Evolutionary conservation across 768 basidiomycete species (phyloP).

Genomic region (Mrakia blollopis): DNA sequence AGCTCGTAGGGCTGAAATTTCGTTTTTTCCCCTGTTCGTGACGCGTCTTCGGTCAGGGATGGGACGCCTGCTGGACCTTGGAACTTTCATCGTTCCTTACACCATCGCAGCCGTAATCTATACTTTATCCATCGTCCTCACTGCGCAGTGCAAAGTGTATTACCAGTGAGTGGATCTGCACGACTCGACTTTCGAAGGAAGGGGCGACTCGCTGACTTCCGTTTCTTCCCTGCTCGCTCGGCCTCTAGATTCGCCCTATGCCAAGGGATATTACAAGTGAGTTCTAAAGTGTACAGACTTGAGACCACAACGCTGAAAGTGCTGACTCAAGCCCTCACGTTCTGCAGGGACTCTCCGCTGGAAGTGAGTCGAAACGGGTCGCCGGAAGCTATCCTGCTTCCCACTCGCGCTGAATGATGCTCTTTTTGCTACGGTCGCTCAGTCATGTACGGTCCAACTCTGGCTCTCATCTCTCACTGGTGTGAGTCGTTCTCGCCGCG

Average conservation of each 20-base stretch:
- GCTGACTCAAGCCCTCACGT: not conserved
- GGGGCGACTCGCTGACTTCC: not conserved
- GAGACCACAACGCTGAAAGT: too few species aligned
- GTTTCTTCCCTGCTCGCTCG: not conserved
- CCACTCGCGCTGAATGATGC: too few species aligned
- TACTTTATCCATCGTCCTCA: not conserved
- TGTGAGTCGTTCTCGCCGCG: constrained; percentile 3
- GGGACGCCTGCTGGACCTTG: not conserved
- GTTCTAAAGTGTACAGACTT: too few species aligned
- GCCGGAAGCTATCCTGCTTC: too few species aligned
- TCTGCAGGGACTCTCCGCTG: constrained; percentile 7
- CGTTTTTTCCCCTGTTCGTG: not conserved
- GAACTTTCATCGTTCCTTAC: not conserved
- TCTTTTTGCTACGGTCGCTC: too few species aligned
- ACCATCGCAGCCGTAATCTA: not conserved
- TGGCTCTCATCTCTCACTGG: constrained; percentile 27
- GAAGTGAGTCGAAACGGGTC: not conserved
- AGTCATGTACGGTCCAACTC: constrained; percentile 30
- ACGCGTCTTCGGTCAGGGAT: not conserved
- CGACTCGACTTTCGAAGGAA: not conserved
- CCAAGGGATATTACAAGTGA: constrained; percentile 1
- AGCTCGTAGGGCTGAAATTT: not conserved
- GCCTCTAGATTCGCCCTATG: not conserved
- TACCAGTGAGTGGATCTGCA: not conserved
- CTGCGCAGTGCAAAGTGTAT: constrained; percentile 6